phyloP scores from a whole-genome alignment of 495 filamentous ascomycete species.

The Chaetomium cochliodes region DNA sequence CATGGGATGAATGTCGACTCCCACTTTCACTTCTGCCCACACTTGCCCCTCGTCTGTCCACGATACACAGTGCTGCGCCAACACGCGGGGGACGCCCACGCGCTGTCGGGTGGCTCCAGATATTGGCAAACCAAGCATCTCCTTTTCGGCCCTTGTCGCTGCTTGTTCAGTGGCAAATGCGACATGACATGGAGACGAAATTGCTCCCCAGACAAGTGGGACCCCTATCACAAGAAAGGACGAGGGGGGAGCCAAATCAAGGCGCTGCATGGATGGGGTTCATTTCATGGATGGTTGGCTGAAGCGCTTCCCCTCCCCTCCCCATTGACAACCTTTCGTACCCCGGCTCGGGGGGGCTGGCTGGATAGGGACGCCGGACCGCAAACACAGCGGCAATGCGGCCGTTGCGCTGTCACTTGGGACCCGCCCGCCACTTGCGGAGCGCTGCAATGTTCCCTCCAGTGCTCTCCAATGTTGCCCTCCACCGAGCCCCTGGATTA shows the following conservation, averaged over 20 bases:
- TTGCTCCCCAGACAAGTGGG: background rate
- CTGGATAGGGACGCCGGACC: slow-evolving; percentile 19
- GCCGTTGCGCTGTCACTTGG: slow-evolving; percentile 9
- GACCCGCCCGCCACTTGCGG: slow-evolving; percentile 6
- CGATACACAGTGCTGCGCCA: background rate
- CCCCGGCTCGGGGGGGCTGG: slow-evolving; percentile 15
- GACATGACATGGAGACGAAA: slow-evolving; percentile 6
- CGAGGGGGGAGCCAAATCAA: slow-evolving; percentile 8
- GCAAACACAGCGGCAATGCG: slow-evolving; percentile 14
- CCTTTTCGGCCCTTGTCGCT: slow-evolving; percentile 9
- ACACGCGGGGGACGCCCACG: background rate
- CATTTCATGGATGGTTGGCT: slow-evolving; percentile 9
- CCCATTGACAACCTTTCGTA: background rate
- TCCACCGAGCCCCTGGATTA: slow-evolving; percentile 40
- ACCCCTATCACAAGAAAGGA: background rate
- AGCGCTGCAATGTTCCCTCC: slow-evolving; percentile 19
- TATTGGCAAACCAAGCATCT: background rate
- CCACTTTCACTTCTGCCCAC: too few species aligned
- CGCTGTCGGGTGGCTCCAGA: background rate
- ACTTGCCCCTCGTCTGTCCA: too few species aligned
- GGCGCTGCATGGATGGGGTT: slow-evolving; percentile 1
- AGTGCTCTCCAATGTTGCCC: slow-evolving; percentile 21
- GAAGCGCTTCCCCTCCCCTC: slow-evolving; percentile 11
- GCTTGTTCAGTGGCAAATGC: slow-evolving; percentile 15
- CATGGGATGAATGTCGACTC: background rate